These are phyloP conservation scores for Kwoniella shandongensis DNA, from an alignment of 768 basidiomycete genomes.

Conservation along the genomic window DNA sequence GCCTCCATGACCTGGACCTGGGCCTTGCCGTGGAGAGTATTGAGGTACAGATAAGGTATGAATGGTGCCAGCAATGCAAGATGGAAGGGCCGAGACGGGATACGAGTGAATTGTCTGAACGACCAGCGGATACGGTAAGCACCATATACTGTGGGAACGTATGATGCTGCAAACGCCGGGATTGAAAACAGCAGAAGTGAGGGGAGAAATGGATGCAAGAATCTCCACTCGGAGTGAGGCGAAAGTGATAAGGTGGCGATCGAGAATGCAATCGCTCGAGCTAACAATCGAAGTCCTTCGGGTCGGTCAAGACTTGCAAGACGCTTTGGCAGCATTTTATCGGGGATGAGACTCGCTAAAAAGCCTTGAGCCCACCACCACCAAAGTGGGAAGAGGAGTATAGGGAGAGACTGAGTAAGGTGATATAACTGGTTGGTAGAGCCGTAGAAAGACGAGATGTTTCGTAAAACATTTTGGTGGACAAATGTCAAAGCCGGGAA, in stretches of 20 bases:
- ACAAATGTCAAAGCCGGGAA: conserved; percentile 82
- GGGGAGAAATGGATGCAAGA: conserved; percentile 87
- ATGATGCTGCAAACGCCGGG: conserved; percentile 64
- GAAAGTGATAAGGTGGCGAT: conserved; percentile 70
- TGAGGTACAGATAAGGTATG: conserved; percentile 65
- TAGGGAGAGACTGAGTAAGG: conserved; percentile 76
- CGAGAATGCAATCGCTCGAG: conserved; percentile 64
- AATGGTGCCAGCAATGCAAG: conserved; percentile 59
- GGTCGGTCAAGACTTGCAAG: conserved; percentile 29
- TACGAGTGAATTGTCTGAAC: conserved; percentile 33
- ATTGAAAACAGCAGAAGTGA: conserved; percentile 76
- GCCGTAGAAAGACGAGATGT: conserved; percentile 89
- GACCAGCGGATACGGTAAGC: conserved; percentile 13
- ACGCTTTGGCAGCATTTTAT: conserved; percentile 1
- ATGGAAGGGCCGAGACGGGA: conserved; percentile 44
- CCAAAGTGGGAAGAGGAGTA: conserved; percentile 74
- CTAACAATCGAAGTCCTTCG: conserved; percentile 52
- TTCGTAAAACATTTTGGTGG: conserved; percentile 71
- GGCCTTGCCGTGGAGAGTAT: conserved; percentile 73
- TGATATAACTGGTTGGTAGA: conserved; percentile 85
- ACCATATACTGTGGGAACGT: conserved; percentile 33
- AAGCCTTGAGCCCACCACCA: conserved; percentile 52
- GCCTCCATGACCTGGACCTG: conserved; percentile 75
- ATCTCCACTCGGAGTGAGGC: conserved; percentile 97
- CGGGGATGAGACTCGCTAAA: conserved; percentile 22